phyloP scores from a whole-genome alignment of 106 monocot species.

The Iris macrosiphon region DNA sequence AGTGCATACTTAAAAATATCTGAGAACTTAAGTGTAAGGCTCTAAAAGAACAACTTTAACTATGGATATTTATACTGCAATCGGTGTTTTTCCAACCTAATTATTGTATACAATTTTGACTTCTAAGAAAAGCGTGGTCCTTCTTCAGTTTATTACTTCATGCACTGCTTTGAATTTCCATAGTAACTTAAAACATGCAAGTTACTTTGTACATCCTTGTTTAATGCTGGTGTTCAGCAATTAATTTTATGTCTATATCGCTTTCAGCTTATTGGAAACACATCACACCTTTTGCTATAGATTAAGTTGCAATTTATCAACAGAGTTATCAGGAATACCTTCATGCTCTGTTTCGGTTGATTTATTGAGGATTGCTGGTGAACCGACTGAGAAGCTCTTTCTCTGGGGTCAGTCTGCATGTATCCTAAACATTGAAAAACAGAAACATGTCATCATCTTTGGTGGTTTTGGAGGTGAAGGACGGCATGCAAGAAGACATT shows the following conservation, averaged over 20 bases:
- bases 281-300: slow-evolving; percentile 20
- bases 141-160: too few relatives aligned
- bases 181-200: too few relatives aligned
- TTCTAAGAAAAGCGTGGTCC: too few relatives aligned
- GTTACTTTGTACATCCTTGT: neutral
- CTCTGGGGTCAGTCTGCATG: slow-evolving; percentile 91
- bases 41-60: too few relatives aligned
- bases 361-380: slow-evolving; percentile 38
- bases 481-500: slow-evolving; percentile 73
- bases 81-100: too few relatives aligned
- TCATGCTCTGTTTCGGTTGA: slow-evolving; percentile 20
- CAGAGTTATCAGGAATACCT: slow-evolving; percentile 26
- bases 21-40: too few relatives aligned
- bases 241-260: slow-evolving; percentile 11
- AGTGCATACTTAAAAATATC: too few relatives aligned
- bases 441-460: slow-evolving; percentile 53
- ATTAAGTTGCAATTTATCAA: slow-evolving; percentile 45
- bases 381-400: slow-evolving; percentile 74
- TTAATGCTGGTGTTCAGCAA: neutral
- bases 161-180: too few relatives aligned
- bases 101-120: too few relatives aligned
- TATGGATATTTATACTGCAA: too few relatives aligned
- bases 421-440: slow-evolving; percentile 10
- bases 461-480: slow-evolving; percentile 96
- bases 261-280: slow-evolving; percentile 24